Conservation (phyloP, 2,329 filamentous ascomycete species). For the Epicoccum nigrum region DNA sequence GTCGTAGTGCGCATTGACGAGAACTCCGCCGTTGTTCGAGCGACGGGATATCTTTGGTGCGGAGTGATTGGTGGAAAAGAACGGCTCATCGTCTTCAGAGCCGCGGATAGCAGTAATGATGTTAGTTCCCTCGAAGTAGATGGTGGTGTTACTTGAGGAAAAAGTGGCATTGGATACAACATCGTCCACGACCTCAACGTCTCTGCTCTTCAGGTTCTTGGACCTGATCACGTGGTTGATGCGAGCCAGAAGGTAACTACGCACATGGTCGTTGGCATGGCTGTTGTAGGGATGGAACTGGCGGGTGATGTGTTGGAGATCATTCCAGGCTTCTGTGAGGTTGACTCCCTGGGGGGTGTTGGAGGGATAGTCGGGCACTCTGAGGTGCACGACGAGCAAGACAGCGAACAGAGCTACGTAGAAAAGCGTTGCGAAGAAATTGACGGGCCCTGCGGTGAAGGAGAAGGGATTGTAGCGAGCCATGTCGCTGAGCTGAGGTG, state of each 20-base stretch:
- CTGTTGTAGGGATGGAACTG: conserved; percentile 90
- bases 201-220: conserved; percentile 52
- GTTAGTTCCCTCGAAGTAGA: conserved; percentile 93
- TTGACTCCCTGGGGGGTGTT: conserved; percentile 70
- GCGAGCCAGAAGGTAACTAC: conserved; percentile 74
- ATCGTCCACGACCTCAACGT: conserved; percentile 78
- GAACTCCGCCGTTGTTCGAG: conserved; percentile 72
- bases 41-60: conserved; percentile 39
- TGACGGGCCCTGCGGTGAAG: conserved; percentile 82
- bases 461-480: conserved; percentile 60
- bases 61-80: conserved; percentile 64
- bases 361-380: conserved; percentile 70
- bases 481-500: conserved; percentile 31
- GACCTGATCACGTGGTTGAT: conserved; percentile 71
- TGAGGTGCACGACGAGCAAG: conserved; percentile 75
- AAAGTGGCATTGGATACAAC: conserved; percentile 77
- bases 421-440: conserved; percentile 74
- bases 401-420: conserved; percentile 80
- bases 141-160: conserved; percentile 57
- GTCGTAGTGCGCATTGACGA: conserved; percentile 96
- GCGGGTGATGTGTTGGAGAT: conserved; percentile 76
- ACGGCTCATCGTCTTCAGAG: conserved; percentile 71
- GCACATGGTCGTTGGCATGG: conserved; percentile 78
- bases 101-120: conserved; percentile 91
- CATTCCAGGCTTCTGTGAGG: conserved; percentile 83